Conservation (phyloP, 2,329 filamentous ascomycete species). For the Neoascochyta sp. region DNA sequence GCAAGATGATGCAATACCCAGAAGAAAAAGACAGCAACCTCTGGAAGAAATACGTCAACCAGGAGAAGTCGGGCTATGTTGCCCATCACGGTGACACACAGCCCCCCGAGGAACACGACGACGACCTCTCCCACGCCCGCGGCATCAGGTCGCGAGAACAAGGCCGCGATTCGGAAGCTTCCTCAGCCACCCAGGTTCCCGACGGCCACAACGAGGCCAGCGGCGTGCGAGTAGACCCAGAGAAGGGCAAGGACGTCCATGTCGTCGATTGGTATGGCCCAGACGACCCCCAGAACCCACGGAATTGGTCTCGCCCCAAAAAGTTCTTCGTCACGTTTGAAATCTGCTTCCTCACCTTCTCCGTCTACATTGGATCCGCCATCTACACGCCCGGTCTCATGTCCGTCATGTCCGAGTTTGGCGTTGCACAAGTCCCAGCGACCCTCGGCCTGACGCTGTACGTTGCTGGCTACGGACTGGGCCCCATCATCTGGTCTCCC, state of each 20-base stretch:
- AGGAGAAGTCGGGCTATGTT: constrained; percentile 49
- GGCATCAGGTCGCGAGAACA: constrained; percentile 9
- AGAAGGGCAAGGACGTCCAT: constrained; percentile 51
- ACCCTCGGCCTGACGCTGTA: constrained; percentile 44
- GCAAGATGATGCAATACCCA: constrained; percentile 41
- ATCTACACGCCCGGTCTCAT: constrained; percentile 47
- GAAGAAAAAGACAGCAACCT: constrained; percentile 49
- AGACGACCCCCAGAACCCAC: constrained; percentile 48
- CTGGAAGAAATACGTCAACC: constrained; percentile 49
- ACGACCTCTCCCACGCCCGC: constrained; percentile 14
- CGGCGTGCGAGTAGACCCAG: constrained; percentile 46
- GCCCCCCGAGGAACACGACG: constrained; percentile 31
- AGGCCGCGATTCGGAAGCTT: constrained; percentile 12
- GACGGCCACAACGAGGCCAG: constrained; percentile 32
- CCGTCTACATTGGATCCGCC: constrained; percentile 51
- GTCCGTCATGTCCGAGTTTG: constrained; percentile 52
- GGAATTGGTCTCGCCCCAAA: constrained; percentile 46
- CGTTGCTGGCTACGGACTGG: constrained; percentile 31
- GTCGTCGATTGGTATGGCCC: constrained; percentile 52
- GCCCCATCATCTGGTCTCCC: constrained; percentile 38
- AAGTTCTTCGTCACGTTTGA: constrained; percentile 46
- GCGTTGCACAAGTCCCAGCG: constrained; percentile 48
- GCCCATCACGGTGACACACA: constrained; percentile 45
- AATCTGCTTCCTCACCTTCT: constrained; percentile 50
- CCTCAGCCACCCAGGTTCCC: constrained; percentile 8